Evolutionary conservation across 2,329 filamentous ascomycete species (phyloP), one percentile per base, ranked within the genome.

Genomic region (Penicillium sp.): DNA sequence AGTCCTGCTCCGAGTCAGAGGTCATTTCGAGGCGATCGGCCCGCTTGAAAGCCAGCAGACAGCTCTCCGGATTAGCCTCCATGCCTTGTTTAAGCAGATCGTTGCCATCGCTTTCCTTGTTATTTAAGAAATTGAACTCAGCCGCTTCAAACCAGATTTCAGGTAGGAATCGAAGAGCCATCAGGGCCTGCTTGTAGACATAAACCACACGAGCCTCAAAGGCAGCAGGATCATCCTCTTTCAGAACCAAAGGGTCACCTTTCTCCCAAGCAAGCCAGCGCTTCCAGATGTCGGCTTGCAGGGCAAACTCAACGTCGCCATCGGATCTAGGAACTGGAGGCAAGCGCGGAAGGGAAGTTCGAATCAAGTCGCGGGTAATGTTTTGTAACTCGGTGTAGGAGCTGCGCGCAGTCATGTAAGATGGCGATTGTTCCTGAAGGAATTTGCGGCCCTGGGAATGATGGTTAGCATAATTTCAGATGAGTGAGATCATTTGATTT

Each of bases 191-290:
- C 61, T 88, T 92, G 71, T 95, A 96, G 47, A 86, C 83, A 62
- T 93, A 94, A 6, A 95, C 65, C 28, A 96, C 77, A 27, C 92
- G 82, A 49, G 84, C 76, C 50, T 83, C 84, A 65, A 83, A 92
- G 5, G 77, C 74, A 35, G 79, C 75, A 3, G 76, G 71, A 51
- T 96, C 89, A 37, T 96, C 89, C 2, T 82, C 74, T 57, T 85
- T 85, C 36, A 96, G 70, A 15, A 94, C 85, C 2, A 98, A 71
- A 1, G 87, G 88, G 57, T 98, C 92, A 12, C 85, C 82, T 64
- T 90, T 94, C 65, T 98, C 92, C 88, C 89, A 98, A 3, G 81
- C 73, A 49, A 98, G 84, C 92, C 93, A 98, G 49, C 77, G 81
- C 60, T 87, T 88, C 92, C 92, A 98, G 17, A 92, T 72, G 32